A percentile compares a stretch with the other conserved stretches of the same genome.
phyloP scores from a whole-genome alignment of 1,284 basidiomycete species.

The Austroboletus novae-zelandiae region DNA sequence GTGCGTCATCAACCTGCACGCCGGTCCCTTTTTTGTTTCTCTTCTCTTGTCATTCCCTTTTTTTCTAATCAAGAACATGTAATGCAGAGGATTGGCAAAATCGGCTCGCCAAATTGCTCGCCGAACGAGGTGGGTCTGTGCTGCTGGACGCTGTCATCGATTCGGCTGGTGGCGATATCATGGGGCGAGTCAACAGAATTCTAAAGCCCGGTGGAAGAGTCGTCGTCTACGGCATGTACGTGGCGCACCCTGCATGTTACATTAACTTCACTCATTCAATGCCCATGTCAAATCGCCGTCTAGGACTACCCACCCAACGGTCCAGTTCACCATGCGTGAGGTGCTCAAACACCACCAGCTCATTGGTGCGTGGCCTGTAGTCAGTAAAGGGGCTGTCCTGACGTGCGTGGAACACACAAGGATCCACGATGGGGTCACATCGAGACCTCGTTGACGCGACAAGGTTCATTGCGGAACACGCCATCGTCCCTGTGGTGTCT shows the following conservation, averaged over 20 bases:
- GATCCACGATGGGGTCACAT: constrained; percentile 84
- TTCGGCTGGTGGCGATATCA: constrained; percentile 77
- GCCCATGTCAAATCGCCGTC: constrained; percentile 8
- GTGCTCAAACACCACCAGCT: constrained; percentile 78
- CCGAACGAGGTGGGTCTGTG: constrained; percentile 30
- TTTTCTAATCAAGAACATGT: background rate
- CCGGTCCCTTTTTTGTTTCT: background rate
- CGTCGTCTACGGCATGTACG: constrained; percentile 78
- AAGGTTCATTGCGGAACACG: constrained; percentile 64
- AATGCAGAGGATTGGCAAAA: constrained; percentile 62
- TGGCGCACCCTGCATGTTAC: constrained; percentile 4
- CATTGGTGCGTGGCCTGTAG: constrained; percentile 49
- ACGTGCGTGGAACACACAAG: constrained; percentile 35
- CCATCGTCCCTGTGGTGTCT: constrained; percentile 74
- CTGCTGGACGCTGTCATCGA: constrained; percentile 76
- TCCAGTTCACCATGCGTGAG: constrained; percentile 76
- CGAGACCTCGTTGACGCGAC: constrained; percentile 74
- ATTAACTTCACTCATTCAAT: constrained; percentile 7
- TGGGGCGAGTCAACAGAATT: constrained; percentile 52
- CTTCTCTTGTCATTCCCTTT: background rate
- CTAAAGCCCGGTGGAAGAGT: constrained; percentile 72
- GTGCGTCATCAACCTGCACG: constrained; percentile 36
- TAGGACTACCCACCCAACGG: constrained; percentile 66
- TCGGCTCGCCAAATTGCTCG: constrained; percentile 52
- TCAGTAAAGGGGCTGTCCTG: constrained; percentile 3